phyloP scores from a whole-genome alignment of 352 stramenopile species.

The Phytophthora multivora region DNA sequence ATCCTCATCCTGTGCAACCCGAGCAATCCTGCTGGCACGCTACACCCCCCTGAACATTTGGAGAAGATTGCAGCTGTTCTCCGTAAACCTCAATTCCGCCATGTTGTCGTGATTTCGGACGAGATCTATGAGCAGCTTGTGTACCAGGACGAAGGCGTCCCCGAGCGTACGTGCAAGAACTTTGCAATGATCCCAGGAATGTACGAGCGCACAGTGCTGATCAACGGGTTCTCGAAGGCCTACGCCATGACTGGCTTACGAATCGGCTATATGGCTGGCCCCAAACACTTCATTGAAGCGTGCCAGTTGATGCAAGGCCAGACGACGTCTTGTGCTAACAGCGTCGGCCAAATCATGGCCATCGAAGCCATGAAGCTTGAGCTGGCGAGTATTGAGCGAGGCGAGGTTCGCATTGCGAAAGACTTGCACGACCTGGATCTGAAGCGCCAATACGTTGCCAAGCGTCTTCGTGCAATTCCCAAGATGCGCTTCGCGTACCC shows the following conservation, averaged over 20 bases:
- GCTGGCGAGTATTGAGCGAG: constrained; percentile 45
- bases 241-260: constrained; percentile 96
- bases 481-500: constrained; percentile 83
- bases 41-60: constrained; percentile 64
- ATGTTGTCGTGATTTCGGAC: constrained; percentile 92
- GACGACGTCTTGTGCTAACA: constrained; percentile 94
- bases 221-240: constrained; percentile 97
- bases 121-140: constrained; percentile 97
- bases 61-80: constrained; percentile 58
- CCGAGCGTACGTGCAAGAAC: constrained; percentile 55
- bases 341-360: constrained; percentile 91
- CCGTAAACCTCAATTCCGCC: constrained; percentile 57
- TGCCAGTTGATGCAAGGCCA: constrained; percentile 94
- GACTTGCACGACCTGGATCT: constrained; percentile 49
- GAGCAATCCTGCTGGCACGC: constrained; percentile 93
- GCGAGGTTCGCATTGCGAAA: constrained; percentile 49
- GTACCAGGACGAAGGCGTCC: constrained; percentile 79
- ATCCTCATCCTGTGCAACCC: constrained; percentile 96
- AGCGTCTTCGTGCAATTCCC: constrained; percentile 80
- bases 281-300: constrained; percentile 74
- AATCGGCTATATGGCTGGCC: constrained; percentile 90
- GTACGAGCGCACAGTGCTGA: constrained; percentile 90
- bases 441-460: constrained; percentile 92
- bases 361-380: constrained; percentile 88
- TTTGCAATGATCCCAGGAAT: constrained; percentile 82